Evolutionary conservation across 352 stramenopile species (phyloP), one percentile per base, ranked within the genome.

Genomic region (Phytopythium mirpurense): DNA sequence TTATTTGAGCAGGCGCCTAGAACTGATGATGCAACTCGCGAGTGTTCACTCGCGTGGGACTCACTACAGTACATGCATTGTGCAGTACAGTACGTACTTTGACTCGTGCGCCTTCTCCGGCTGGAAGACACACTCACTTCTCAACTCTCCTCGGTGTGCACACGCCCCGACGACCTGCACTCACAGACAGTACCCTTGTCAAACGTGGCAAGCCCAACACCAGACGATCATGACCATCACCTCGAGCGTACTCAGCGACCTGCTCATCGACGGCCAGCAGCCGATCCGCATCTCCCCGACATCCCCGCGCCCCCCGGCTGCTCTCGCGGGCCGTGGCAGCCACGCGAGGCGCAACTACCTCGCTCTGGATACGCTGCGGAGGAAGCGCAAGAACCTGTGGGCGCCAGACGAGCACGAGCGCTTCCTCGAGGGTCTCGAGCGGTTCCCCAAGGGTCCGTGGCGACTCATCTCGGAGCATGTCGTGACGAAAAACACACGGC

Each of bases 401-500:
- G 51, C 51, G 32, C 7, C 29, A 2, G 10, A 21, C 34, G 51
- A 51, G 51, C 40, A 48, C 51, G 51, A 49, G 27, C 40, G 51
- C 40, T 51, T 57, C 41, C 51, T 57, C 12, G 15, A 57, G 40
- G 31, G 40, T 18, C 26, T 41, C 15, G 16, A 21, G 7, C 27
- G 27, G 6, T 57, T 47, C 51, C 41, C 51, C 29, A 51, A 50
- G 24, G 38, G 40, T n/a, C 38, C 31, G 15, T 49, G 38, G 34
- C 50, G 50, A 29, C 41, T 50, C 24, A 29, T 57, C 16, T 34
- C 48, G 23, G 31, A 57, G 31, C 41, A 50, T 21, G 21, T 51
- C 19, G 40, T 34, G 40, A 57, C 51, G 41, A 34, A 41, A 40
- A 57, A 41, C 40, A 68, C 85, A 18, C 85, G 89, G 19, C 91